Evolutionary conservation across 2,329 filamentous ascomycete genomes (phyloP), one percentile per base, ranked within the genome.

Genomic region (Macroventuria anomochaeta): DNA sequence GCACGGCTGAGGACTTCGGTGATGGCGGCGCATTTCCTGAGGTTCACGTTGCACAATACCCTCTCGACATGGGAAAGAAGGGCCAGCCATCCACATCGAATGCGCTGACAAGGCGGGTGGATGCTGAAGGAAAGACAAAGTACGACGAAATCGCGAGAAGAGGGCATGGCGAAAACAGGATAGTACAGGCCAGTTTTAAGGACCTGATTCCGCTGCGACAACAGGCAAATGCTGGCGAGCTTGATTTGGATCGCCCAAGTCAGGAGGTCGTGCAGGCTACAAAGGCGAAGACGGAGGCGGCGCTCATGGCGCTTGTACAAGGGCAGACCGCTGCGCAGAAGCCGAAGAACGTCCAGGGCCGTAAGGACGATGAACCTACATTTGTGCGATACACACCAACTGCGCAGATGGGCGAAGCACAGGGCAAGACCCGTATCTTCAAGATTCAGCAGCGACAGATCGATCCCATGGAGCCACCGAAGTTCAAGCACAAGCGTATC

Each of bases 401-500:
- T 63, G 93, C 95, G 67, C 95, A 99, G 78, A 97, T 99, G 91
- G 95, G 95, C 11, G 91, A 92, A 73, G 85, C 80, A 20, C 86
- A 85, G 32, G 88, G 88, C 75, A 96, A 96, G 78, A 91, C 97
- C 68, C 88, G 95, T 12, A 96, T 99, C 62, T 96, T 99, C 85
- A 97, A 97, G 81, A 97, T 99, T 76, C 91, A 97, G 31, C 91
- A 97, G 75, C 84, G 91, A 50, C 93, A 97, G 74, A 84, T 88
- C 63, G 95, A 99, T 76, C 95, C 95, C 0, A 90, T 97, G 88
- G 93, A 97, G 71, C 95, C 95, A 1, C 93, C 95, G 2, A 97
- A 97, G 70, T 97, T 97, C 80, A 97, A 97, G 77, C 91, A 97
- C 79, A 97, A 97, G 82, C 96, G 97, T 79, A 96, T 99, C 53